These are phyloP conservation scores for Coniella lustricola DNA, from an alignment of 2,329 filamentous ascomycete species.

Conservation along the genomic window DNA sequence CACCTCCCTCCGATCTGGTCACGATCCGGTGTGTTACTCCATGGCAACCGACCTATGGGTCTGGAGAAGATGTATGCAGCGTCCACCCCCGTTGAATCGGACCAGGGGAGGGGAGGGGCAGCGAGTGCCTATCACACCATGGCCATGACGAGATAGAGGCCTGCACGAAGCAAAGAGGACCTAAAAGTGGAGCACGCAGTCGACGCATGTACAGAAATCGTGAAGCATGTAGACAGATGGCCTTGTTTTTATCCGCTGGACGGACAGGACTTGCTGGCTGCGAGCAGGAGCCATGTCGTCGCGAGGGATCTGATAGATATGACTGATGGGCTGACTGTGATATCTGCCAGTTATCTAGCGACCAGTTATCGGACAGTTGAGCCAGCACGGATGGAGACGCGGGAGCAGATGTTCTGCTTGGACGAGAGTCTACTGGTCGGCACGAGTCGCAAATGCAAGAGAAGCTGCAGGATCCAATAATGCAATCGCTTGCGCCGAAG, in stretches of 20 bases:
- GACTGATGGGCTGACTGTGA: neutral
- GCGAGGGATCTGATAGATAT: neutral
- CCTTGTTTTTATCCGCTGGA: neutral
- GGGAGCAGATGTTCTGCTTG: neutral
- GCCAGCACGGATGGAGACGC: slow-evolving; percentile 5
- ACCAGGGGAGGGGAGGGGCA: neutral
- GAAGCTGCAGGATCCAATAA: neutral
- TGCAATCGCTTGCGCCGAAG: neutral
- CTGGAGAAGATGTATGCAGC: slow-evolving; percentile 3
- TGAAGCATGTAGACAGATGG: no score
- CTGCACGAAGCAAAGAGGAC: neutral
- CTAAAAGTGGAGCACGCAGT: neutral
- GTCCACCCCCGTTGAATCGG: neutral
- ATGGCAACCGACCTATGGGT: neutral
- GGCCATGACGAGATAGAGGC: slow-evolving; percentile 4
- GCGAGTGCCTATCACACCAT: neutral
- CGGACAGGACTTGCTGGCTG: neutral
- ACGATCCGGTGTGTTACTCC: slow-evolving; percentile 5
- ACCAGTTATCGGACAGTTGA: slow-evolving; percentile 14
- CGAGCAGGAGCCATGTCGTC: slow-evolving; percentile 1
- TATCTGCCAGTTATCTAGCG: slow-evolving; percentile 14
- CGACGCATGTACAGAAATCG: neutral
- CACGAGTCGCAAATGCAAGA: neutral
- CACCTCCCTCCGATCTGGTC: slow-evolving; percentile 2
- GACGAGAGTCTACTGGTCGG: neutral